Evolutionary conservation across 108 stramenopile genomes (phyloP).

Genomic region (Seminavis robusta): DNA sequence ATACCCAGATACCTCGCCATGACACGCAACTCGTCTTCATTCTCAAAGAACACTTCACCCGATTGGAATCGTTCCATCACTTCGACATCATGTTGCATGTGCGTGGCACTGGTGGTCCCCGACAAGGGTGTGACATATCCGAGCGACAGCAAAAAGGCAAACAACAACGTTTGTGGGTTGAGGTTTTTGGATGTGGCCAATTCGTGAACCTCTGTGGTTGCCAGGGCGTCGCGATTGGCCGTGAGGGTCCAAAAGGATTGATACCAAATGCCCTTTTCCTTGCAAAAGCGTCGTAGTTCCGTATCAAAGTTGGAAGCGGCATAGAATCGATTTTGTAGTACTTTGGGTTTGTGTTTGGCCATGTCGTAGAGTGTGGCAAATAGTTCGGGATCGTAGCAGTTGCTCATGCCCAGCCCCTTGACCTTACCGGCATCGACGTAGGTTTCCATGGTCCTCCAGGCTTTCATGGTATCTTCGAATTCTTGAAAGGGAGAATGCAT

Average conservation of each 20-base stretch:
- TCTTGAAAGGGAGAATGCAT: constrained; percentile 34
- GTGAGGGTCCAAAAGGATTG: constrained; percentile 74
- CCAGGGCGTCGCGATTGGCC: constrained; percentile 48
- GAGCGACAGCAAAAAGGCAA: constrained; percentile 76
- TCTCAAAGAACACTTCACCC: constrained; percentile 51
- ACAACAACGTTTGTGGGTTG: constrained; percentile 80
- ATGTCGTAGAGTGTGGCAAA: constrained; percentile 39
- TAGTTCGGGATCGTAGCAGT: constrained; percentile 48
- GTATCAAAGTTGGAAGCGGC: constrained; percentile 65
- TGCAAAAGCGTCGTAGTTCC: constrained; percentile 68
- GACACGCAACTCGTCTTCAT: constrained; percentile 20
- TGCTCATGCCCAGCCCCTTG: constrained; percentile 67
- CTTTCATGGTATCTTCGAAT: constrained; percentile 44
- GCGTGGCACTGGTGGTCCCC: constrained; percentile 62
- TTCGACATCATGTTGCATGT: constrained; percentile 87
- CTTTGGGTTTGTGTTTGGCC: constrained; percentile 74
- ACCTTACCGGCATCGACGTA: constrained; percentile 63
- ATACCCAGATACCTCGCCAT: constrained; percentile 42
- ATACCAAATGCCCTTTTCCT: constrained; percentile 73
- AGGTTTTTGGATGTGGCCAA: constrained; percentile 46
- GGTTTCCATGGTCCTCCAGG: constrained; percentile 75
- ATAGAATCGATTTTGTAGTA: constrained; percentile 90
- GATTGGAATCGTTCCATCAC: constrained; percentile 65
- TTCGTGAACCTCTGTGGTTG: constrained; percentile 23
- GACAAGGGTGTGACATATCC: constrained; percentile 70